These are phyloP conservation scores for Lentinula novae-zelandiae DNA, from an alignment of 1,284 basidiomycete species.

Conservation along the genomic window DNA sequence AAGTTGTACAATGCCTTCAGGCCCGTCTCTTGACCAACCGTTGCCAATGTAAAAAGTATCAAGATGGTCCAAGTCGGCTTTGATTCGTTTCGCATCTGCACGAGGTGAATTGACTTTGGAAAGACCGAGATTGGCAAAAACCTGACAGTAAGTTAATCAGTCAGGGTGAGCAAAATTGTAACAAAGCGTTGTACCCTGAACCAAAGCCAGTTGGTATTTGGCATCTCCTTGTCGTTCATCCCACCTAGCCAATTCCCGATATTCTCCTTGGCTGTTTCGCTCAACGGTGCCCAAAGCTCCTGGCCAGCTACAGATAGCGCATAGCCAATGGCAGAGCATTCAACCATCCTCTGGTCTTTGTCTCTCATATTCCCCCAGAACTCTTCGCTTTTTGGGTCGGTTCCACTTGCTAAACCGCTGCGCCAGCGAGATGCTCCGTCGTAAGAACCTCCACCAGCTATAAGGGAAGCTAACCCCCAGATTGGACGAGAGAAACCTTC, in stretches of 20 bases:
- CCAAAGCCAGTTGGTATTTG: conserved; percentile 80
- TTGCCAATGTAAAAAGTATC: conserved; percentile 78
- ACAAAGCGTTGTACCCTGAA: conserved; percentile 47
- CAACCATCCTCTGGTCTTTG: conserved; percentile 81
- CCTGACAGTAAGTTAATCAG: conserved; percentile 29
- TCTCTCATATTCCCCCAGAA: conserved; percentile 76
- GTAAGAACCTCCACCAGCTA: conserved; percentile 62
- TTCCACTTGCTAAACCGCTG: conserved; percentile 62
- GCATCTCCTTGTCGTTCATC: conserved; percentile 75
- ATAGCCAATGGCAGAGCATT: conserved; percentile 76
- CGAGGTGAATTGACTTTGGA: conserved; percentile 56
- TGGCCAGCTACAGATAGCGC: conserved; percentile 64
- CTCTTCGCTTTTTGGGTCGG: conserved; percentile 59
- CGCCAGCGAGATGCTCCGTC: conserved; percentile 58
- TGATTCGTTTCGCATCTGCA: conserved; percentile 61
- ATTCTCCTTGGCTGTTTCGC: conserved; percentile 47
- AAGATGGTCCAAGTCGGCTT: conserved; percentile 70
- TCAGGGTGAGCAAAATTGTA: background rate
- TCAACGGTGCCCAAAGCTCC: conserved; percentile 61
- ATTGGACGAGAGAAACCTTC: conserved; percentile 76
- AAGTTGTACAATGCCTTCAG: conserved; percentile 72
- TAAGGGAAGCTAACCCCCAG: conserved; percentile 69
- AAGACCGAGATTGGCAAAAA: conserved; percentile 75
- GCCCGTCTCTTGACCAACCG: conserved; percentile 77
- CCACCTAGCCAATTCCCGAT: conserved; percentile 68